Evolutionary conservation across 192 early-diverging fungal species (phyloP), one percentile per base, ranked within the genome.

Genomic region (Rhizophlyctis rosea): DNA sequence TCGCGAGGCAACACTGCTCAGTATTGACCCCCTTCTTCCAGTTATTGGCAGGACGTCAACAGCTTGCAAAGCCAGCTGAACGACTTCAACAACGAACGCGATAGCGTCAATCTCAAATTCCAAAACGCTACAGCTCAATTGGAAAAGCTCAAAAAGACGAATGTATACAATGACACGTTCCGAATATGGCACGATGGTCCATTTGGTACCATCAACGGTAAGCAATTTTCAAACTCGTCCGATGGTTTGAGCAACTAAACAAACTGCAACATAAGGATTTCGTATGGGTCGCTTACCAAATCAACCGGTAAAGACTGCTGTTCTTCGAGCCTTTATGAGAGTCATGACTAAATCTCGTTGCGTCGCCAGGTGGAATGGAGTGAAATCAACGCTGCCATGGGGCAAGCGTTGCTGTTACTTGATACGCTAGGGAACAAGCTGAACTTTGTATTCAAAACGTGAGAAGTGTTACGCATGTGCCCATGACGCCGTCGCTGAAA

Each of bases 341-440:
- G 18, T 18, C 27, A 3, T 61, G 59, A 23, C 49, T 54, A 24
- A 50, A 70, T n/a, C n/a, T n/a, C n/a, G n/a, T 28, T 55, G 39
- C 51, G 34, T 11, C 30, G 48, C 23, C 61, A 87, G 81, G 81
- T 98, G 31, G 94, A 96, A 35, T 98, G 96, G 96, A 78, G 73
- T 25, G 96, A 98, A 76, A 94, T 98, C 57, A 98, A 98, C 76
- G 93, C 96, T 0, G 96, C 90, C 1, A 88, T 93, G 89, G 96
- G 96, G 21, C 94, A 95, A 64, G 81, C 90, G 3, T 58, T 92
- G 34, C 72, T 98, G 24, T 74, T 98, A 56, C 63, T 98, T 24
- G 88, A 94, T 69, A 92, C 91, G 0, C 81, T 96, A 25, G 93
- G 92, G 9, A 85, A 86, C 59, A 90, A 90, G 61, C 79, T 95